Base-by-base conservation (phyloP, 2,329 filamentous ascomycete species). In the Parascedosporium putredinis region DNA sequence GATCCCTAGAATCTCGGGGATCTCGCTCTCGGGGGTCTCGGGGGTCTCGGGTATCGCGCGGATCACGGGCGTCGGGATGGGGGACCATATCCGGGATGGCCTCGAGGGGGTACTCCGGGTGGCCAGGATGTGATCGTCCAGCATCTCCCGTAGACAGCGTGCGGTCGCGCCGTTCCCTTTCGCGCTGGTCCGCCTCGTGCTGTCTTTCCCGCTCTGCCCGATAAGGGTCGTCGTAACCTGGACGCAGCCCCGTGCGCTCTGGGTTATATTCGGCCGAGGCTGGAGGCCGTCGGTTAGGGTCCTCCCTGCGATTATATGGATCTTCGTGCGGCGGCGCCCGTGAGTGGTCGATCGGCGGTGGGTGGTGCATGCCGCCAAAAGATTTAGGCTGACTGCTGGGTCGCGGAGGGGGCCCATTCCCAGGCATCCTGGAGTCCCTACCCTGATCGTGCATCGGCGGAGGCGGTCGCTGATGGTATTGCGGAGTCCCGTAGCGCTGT, bases 401-500 rank as follows among this genome's bases (percentile, higher is more conserved):
- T 42, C 74, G 66, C 2, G 73, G 67, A 20, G 72, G 74, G 12
- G 72, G 67, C 3, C 65, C 65, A 12, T 63, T 57, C 27, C 57
- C 57, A n/a, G 57, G 50, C 22, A 62, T 58, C n/a, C 65, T 60
- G n/a, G 55, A 55, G 38, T 73, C 70, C 53, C 68, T 63, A 46
- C 64, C 62, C 47, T 75, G 71, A 20, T 81, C 78, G 12, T 64
- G 63, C 4, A 67, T 66, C 12, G 69, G 64, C 36, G 73, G 75
- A 1, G 72, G 71, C 3, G 71, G 73, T 33, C 76, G 69, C 42
- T 71, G 70, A 44, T 69, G 64, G 55, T 78, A 83, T 9, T 79
- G 76, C 1, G 80, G 78, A 2, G 79, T 83, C 29, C 74, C 71
- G 55, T 79, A 83, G 52, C 77, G 73, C 53, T 74, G 73, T 16